These are phyloP conservation scores for Leucogyrophana mollusca DNA, from an alignment of 768 basidiomycete species.

Conservation along the genomic window DNA sequence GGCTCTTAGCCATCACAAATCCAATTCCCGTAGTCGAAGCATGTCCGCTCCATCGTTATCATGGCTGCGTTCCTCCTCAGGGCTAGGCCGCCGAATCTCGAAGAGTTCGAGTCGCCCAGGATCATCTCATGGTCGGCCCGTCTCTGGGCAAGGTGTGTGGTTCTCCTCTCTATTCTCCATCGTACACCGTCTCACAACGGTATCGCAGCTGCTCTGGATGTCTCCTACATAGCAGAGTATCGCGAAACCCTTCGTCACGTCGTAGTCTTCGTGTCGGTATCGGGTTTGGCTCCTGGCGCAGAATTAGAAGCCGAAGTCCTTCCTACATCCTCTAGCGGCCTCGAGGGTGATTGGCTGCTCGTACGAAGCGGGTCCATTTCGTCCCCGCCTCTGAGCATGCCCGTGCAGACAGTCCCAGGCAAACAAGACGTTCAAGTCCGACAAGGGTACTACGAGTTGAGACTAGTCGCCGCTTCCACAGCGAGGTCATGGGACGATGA, in stretches of 20 bases:
- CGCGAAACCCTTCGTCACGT: conserved; percentile 85
- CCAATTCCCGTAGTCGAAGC: conserved; percentile 49
- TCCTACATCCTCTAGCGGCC: conserved; percentile 39
- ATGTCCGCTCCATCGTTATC: conserved; percentile 60
- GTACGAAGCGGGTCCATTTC: conserved; percentile 58
- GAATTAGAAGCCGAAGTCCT: conserved; percentile 70
- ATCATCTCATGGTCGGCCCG: conserved; percentile 23
- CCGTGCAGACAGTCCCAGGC: conserved; percentile 56
- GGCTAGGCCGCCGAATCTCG: conserved; percentile 3
- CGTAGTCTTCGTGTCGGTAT: conserved; percentile 67
- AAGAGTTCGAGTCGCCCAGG: conserved; percentile 21
- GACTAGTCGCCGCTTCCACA: conserved; percentile 40
- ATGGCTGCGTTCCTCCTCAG: conserved; percentile 43
- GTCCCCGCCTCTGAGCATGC: conserved; percentile 58
- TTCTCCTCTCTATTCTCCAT: no score
- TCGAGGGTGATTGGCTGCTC: conserved; percentile 53
- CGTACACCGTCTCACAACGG: no score
- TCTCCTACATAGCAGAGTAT: conserved; percentile 68
- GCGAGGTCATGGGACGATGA: conserved; percentile 11
- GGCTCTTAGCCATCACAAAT: conserved; percentile 25
- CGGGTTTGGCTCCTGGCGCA: conserved; percentile 44
- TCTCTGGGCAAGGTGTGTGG: conserved; percentile 23
- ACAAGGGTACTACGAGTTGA: conserved; percentile 69
- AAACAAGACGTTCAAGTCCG: conserved; percentile 57
- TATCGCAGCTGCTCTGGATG: conserved; percentile 31